Evolutionary conservation across 169 alveolate genomes (phyloP), one percentile per base, ranked within the genome.

Genomic region (Plasmodium yoelii): DNA sequence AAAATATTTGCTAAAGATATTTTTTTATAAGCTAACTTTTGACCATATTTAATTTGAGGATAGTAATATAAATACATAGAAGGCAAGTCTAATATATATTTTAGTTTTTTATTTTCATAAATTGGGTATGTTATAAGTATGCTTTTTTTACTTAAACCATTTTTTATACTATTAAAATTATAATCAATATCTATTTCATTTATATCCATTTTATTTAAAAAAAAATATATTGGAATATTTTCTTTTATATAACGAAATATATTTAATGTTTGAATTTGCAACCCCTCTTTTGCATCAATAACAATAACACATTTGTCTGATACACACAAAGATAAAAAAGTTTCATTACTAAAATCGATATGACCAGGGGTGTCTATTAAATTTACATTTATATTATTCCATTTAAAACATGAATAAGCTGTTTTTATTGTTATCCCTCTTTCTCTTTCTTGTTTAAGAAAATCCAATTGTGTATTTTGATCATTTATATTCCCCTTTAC

Each of bases 351-450:
- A 91, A 97, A 97, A 88, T 97, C 98, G 46, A 96, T 95, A 87
- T 97, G 98, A 5, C 98, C 98, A 13, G 98, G 98, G 12, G 98
- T 97, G 67, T 97, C 98, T 5, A 97, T 95, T n/a, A 97, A 72
- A 70, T 97, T 97, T 49, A 96, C 87, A 59, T 94, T 75, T 55
- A 71, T 28, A 13, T 88, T 75, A 6, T 82, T 69, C 98, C 98
- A 97, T 22, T 92, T 94, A 87, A 97, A 97, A 24, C 97, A 92
- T 13, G 96, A 96, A 55, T 97, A 96, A 13, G 98, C 98, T 8
- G 98, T 93, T 71, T 98, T 89, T 13, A 97, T 97, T 8, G 98
- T 97, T 39, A 97, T 97, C 12, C 98, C 98, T 59, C 98, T 68
- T 74, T 94, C 93, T 75, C 97, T 92, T 73, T 97, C 98, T 90